Evolutionary conservation across 306 rosid species (phyloP), one percentile per base, ranked within the genome.

Genomic region (Quercus parvula): DNA sequence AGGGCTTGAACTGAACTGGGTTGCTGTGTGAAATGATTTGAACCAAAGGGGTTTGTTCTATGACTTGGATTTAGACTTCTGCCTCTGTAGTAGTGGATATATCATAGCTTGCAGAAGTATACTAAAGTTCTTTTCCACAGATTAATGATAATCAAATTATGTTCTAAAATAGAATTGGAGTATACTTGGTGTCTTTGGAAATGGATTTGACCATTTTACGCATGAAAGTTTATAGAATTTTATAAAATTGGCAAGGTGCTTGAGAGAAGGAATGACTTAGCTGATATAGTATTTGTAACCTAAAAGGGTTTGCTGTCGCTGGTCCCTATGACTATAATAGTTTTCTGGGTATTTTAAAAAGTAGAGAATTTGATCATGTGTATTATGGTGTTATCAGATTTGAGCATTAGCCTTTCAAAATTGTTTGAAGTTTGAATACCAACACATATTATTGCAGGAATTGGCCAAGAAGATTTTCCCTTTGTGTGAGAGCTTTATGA

Each of bases 381-480:
- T 22, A 68, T 77, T 13, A 61, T 51, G 78, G 30, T 28, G 30
- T 17, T 72, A 57, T 52, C 33, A 54, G 31, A 44, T 75, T 31
- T 77, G 30, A 63, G 70, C 56, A 68, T 41, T 49, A 67, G 69
- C 33, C 35, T 80, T 28, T 46, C 2, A 56, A 19, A 72, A 74
- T 24, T 75, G 59, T 77, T 72, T 56, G 28, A 56, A 56, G 81
- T 88, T 80, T 49, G 54, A 49, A 49, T 49, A 79, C 72, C 63
- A 49, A 66, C 22, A 20, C 68, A 35, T 75, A 9, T 22, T 72
- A 54, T 75, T 88, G 81, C 97, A 94, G 99, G 97, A 94, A 87
- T 84, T 92, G 87, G 91, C 95, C 52, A 92, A 94, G 80, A 90
- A 97, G 77, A 81, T 91, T 74, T 95, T 95, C 72, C 98, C 98